Conservation (phyloP, 306 rosid species). For the Lupinus albus region DNA sequence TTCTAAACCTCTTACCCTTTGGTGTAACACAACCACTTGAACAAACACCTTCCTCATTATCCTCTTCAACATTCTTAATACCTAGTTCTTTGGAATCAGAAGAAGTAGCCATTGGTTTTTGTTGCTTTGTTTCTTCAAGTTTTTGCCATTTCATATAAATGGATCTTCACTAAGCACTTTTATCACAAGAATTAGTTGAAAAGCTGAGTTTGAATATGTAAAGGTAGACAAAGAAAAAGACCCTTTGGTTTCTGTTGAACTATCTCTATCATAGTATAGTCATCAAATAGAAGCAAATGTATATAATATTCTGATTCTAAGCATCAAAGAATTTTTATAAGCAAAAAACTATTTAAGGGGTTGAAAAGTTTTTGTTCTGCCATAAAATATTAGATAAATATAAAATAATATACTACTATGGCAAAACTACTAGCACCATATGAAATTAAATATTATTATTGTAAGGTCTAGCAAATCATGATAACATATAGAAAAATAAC, state of each 20-base stretch:
- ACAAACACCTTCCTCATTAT: conserved; percentile 6
- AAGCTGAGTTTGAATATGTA: conserved; percentile 31
- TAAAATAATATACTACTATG: conserved; percentile 16
- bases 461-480: conserved; percentile 45
- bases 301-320: conserved; percentile 10
- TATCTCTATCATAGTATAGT: not conserved
- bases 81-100: conserved; percentile 30
- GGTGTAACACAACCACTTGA: conserved; percentile 56
- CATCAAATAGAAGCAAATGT: conserved; percentile 7
- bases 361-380: conserved; percentile 39
- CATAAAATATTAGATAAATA: conserved; percentile 14
- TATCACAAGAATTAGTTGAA: conserved; percentile 22
- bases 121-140: conserved; percentile 33
- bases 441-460: conserved; percentile 22
- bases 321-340: conserved; percentile 10
- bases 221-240: conserved; percentile 32
- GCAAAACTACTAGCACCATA: conserved; percentile 51
- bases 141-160: conserved; percentile 23
- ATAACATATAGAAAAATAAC: conserved; percentile 36
- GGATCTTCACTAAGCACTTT: conserved; percentile 18
- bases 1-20: conserved; percentile 54
- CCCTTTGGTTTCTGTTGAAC: conserved; percentile 31
- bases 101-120: conserved; percentile 28
- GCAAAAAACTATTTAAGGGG: conserved; percentile 34
- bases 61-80: conserved; percentile 2